Evolutionary conservation across 441 rosid species (phyloP).

Genomic region (Erysimum pusillum): DNA sequence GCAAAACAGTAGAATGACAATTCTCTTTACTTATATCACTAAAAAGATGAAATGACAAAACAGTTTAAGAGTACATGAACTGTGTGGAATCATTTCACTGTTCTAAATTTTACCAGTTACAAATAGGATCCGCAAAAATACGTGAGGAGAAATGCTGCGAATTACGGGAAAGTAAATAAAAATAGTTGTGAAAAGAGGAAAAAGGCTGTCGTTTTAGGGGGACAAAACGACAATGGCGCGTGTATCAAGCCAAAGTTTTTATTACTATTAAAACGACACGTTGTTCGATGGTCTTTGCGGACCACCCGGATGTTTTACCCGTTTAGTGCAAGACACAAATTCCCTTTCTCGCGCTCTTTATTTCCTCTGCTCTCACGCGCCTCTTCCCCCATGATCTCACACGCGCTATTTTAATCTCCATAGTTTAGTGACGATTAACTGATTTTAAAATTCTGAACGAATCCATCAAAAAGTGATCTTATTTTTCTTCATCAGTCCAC

Average conservation of each 20-base stretch:
- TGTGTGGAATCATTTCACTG: conserved; percentile 12
- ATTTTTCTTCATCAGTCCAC: too few species aligned
- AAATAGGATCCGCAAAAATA: background rate
- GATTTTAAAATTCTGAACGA: background rate
- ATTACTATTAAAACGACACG: conserved; percentile 45
- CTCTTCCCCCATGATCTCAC: background rate
- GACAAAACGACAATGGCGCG: conserved; percentile 59
- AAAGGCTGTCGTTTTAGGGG: conserved; percentile 39
- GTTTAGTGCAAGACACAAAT: conserved; percentile 43
- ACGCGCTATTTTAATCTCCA: background rate
- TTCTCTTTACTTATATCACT: too few species aligned
- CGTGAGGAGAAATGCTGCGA: background rate
- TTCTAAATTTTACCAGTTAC: background rate
- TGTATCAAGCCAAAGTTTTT: conserved; percentile 29
- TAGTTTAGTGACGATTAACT: background rate
- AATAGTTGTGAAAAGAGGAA: conserved; percentile 15
- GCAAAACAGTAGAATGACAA: too few species aligned
- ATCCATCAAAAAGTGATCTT: too few species aligned
- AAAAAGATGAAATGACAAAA: too few species aligned
- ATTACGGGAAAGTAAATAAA: background rate
- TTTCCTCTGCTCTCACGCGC: conserved; percentile 2
- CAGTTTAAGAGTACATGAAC: conserved; percentile 11
- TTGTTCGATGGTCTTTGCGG: conserved; percentile 53
- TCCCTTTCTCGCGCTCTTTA: conserved; percentile 32
- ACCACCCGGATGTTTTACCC: conserved; percentile 47